These are phyloP conservation scores for Macrotyloma uniflorum DNA, from an alignment of 306 rosid genomes.

Conservation along the genomic window DNA sequence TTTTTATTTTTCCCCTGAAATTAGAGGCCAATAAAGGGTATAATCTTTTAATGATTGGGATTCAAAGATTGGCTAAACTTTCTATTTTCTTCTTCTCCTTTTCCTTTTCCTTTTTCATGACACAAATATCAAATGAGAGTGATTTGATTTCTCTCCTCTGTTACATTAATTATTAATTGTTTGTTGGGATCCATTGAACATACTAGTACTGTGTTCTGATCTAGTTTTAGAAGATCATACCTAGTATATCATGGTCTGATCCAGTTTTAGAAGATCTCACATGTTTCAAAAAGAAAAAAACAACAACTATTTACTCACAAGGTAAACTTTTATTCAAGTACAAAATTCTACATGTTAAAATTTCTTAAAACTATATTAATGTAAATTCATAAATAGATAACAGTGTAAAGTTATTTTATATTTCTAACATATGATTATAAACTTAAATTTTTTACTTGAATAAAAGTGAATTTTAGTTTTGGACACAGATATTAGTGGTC, in stretches of 20 bases:
- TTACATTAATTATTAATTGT: neutral
- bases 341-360: too few relatives aligned
- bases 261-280: conserved; percentile 20
- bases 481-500: neutral
- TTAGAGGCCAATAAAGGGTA: neutral
- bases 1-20: neutral
- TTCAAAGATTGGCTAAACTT: conserved; percentile 14
- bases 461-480: neutral
- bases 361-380: too few relatives aligned
- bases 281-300: neutral
- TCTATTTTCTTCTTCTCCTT: neutral
- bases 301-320: neutral
- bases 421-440: neutral
- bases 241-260: neutral
- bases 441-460: neutral
- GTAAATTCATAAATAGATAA: too few relatives aligned
- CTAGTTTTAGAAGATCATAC: conserved; percentile 16
- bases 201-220: neutral
- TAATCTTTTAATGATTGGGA: conserved; percentile 7
- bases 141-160: neutral
- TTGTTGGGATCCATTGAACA: conserved; percentile 2
- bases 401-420: too few relatives aligned
- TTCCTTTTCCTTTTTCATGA: neutral
- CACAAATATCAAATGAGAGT: neutral
- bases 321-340: too few relatives aligned